These are phyloP conservation scores for Xanthoconium purpureum DNA, from an alignment of 768 basidiomycete species.

Conservation along the genomic window DNA sequence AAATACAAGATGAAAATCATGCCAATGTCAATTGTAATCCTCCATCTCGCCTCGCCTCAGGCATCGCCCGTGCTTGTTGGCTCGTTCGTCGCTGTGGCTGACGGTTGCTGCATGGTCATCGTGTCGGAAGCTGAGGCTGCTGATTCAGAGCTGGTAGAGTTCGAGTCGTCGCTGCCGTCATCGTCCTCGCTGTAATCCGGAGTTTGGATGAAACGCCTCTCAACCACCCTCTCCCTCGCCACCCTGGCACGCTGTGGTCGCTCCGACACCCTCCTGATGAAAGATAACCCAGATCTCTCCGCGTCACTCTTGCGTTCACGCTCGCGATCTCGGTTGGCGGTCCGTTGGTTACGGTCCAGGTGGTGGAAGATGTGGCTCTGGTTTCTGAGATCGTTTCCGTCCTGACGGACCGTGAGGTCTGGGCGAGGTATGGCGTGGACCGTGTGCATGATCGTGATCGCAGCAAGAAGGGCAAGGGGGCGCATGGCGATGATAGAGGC, in stretches of 20 bases:
- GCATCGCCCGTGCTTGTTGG: constrained; percentile 6
- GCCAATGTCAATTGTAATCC: not conserved
- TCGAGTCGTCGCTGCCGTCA: not conserved
- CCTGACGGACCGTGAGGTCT: constrained; percentile 19
- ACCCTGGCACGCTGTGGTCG: not conserved
- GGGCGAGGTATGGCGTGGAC: constrained; percentile 23
- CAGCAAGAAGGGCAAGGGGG: constrained; percentile 19
- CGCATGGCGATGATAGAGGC: constrained; percentile 28
- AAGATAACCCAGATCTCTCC: not conserved
- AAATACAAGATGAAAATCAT: not conserved
- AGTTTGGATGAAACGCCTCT: constrained; percentile 19
- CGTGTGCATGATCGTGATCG: constrained; percentile 22
- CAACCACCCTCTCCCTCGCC: not conserved
- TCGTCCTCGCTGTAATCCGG: constrained; percentile 29
- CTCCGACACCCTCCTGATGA: not conserved
- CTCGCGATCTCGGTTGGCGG: constrained; percentile 16
- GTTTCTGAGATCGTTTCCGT: constrained; percentile 16
- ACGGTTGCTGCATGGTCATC: constrained; percentile 11
- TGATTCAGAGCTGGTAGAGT: not conserved
- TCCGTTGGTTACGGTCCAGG: constrained; percentile 29
- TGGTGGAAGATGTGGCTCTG: constrained; percentile 28
- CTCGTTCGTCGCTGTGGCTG: constrained; percentile 1
- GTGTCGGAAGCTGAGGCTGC: constrained; percentile 6
- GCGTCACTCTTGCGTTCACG: not conserved
- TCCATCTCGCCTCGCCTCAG: not conserved